Evolutionary conservation across 1,139 yeast species (phyloP), one percentile per base, ranked within the genome.

Genomic region (Magnusiomyces paraingens): DNA sequence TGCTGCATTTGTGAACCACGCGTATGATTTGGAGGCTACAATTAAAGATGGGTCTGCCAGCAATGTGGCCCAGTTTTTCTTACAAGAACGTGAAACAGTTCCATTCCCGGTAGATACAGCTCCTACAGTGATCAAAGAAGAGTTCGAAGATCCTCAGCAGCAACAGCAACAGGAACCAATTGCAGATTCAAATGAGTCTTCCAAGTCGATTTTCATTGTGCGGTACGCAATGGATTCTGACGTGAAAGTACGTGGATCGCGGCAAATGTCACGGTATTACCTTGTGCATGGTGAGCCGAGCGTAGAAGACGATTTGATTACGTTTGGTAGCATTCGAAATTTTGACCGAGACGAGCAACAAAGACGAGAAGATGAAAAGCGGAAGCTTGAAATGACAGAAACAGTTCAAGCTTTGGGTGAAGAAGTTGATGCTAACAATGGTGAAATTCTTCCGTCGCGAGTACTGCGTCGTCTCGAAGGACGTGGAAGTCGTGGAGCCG

Each of bases 281-380:
- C 71, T 84, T 57, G 65, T 84, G 18, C 84, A 86, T 62, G 94
- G 94, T 2, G 93, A 84, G 62, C 94, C 94, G 0, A 81, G 81
- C 50, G 71, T 82, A 54, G 71, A 69, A 51, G 75, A 73, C 14
- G 68, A 66, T 40, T 44, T 44, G 18, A 47, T 55, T 10, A 21
- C 55, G 50, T 55, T 48, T 32, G 55, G 47, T n/a, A 12, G 29
- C 6, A 32, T 44, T 38, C 40, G 47, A 14, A 18, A 35, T 3
- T 35, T 29, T 15, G 47, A 49, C 21, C 35, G 22, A 15, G 52
- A 49, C 6, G 46, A 41, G 14, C 32, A 26, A 8, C 32, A 26
- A 26, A 26, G 47, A 40, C 35, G n/a, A 32, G 32, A 49, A 20
- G 41, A 26, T 14, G 50, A 12, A 22, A 35, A 49, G 20, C 41